A percentile compares a stretch with the other conserved stretches of the same genome.
phyloP scores from a whole-genome alignment of 2,329 filamentous ascomycete species.

The Sarocladiaceae sp. region DNA sequence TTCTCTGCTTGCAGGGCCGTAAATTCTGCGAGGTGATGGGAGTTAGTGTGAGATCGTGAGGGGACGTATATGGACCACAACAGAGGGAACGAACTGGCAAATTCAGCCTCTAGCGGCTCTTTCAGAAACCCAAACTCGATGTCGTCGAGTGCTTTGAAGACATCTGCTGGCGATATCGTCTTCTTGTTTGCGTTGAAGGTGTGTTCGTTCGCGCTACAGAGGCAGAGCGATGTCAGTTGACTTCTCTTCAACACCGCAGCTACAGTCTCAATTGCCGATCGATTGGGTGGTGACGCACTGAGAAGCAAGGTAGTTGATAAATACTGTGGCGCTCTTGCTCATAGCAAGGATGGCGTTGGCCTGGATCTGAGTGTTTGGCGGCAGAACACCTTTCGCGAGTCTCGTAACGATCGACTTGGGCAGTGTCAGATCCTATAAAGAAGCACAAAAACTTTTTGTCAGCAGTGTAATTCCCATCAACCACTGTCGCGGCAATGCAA shows the following conservation, averaged over 20 bases:
- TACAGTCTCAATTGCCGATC: neutral
- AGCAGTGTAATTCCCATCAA: too few species aligned
- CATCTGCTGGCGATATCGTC: conserved; percentile 71
- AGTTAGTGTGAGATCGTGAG: neutral
- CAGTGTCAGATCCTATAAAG: conserved; percentile 62
- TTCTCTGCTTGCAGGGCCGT: conserved; percentile 70
- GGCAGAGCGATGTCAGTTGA: too few species aligned
- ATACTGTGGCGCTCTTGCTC: conserved; percentile 78
- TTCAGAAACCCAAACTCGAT: conserved; percentile 72
- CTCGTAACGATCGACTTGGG: conserved; percentile 79
- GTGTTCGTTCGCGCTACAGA: conserved; percentile 66
- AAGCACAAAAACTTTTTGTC: neutral
- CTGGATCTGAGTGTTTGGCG: conserved; percentile 78
- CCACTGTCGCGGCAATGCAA: too few species aligned
- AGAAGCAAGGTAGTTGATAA: conserved; percentile 74
- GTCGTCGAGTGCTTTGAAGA: conserved; percentile 73
- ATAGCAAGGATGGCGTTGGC: conserved; percentile 76
- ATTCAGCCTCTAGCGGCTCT: conserved; percentile 66
- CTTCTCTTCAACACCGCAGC: neutral
- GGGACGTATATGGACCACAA: too few species aligned
- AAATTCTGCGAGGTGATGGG: conserved; percentile 50
- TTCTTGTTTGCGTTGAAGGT: conserved; percentile 67
- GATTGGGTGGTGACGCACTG: conserved; percentile 50
- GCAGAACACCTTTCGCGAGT: conserved; percentile 74
- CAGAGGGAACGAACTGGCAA: conserved; percentile 55